Evolutionary conservation across 2,329 filamentous ascomycete species (phyloP), one percentile per base, ranked within the genome.

Genomic region (Exophiala aquamarina): DNA sequence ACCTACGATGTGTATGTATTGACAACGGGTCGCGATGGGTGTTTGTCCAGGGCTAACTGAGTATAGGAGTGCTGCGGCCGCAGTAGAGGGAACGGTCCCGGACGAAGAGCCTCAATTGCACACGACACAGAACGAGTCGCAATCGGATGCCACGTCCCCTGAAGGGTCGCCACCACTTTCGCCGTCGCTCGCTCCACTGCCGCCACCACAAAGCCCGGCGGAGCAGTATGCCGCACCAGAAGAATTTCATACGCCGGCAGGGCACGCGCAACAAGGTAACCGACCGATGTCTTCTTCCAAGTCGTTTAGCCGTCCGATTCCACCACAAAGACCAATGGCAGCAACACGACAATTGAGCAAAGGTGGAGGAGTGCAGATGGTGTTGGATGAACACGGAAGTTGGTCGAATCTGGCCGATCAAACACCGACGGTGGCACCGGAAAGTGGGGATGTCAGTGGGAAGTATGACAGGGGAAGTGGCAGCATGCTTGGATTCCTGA

Each of bases 331-430:
- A 47, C 59, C 60, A 9, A 65, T 69, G 3, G 66, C 68, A 56
- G 81, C 80, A 20, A 84, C 84, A 49, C 79, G 88, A 42, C 86
- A 89, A 47, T 83, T 82, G 47, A 89, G 85, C 57, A 84, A 88
- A 61, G 81, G 85, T 3, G 91, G 91, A 43, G 92, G 92, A 14
- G 83, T 96, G 45, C 89, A 95, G 67, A 88, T 96, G 59, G 91
- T 93, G 15, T 78, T 97, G 29, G 91, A 95, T 59, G 90, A 90
- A 61, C 83, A 85, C 13, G 88, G 89, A 50, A 92, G 87, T 66
- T 97, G 91, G 92, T 91, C 87, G 37, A 88, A 95, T 54, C 79
- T 96, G 65, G 89, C 89, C 39, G 85, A 91, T 50, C 87, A 91
- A 61, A 91, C 89, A 61, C 80, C 85, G 41, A 84, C 84, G 3